Percentiles rank a stretch among this genome's conserved stretches.
Conservation (phyloP, 176 grass and related monocot species). For the Otatea glauca region DNA sequence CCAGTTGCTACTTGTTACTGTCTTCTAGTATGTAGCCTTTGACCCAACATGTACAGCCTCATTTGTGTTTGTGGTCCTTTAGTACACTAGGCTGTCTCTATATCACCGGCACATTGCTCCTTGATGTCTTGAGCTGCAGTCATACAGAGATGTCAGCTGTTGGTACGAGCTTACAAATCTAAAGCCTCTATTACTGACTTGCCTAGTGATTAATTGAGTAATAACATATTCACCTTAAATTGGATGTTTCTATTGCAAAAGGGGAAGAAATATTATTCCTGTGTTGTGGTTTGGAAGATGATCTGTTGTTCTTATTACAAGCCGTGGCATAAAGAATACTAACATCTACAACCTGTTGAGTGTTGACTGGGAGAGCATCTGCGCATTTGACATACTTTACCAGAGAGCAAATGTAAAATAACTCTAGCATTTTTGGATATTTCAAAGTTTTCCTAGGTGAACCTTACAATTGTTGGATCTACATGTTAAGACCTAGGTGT, state of each 20-base stretch:
- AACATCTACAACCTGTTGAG: constrained; percentile 5
- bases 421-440: neutral
- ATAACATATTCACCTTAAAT: neutral
- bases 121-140: constrained; percentile 16
- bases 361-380: neutral
- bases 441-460: neutral
- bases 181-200: neutral
- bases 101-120: constrained; percentile 12
- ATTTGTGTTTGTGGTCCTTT: constrained; percentile 42
- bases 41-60: constrained; percentile 19
- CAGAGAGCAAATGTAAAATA: constrained; percentile 22
- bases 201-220: neutral
- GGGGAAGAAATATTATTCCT: constrained; percentile 1
- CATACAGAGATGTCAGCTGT: neutral
- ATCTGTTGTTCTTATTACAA: neutral
- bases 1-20: constrained; percentile 17
- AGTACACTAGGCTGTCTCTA: constrained; percentile 11
- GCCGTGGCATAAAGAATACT: neutral
- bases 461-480: neutral
- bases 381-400: neutral
- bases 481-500: neutral
- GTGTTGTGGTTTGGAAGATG: constrained; percentile 14
- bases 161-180: neutral
- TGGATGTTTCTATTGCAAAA: constrained; percentile 10
- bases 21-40: constrained; percentile 39